Conservation (phyloP, 2,329 filamentous ascomycete genomes). For the Setomelanomma holmii region DNA sequence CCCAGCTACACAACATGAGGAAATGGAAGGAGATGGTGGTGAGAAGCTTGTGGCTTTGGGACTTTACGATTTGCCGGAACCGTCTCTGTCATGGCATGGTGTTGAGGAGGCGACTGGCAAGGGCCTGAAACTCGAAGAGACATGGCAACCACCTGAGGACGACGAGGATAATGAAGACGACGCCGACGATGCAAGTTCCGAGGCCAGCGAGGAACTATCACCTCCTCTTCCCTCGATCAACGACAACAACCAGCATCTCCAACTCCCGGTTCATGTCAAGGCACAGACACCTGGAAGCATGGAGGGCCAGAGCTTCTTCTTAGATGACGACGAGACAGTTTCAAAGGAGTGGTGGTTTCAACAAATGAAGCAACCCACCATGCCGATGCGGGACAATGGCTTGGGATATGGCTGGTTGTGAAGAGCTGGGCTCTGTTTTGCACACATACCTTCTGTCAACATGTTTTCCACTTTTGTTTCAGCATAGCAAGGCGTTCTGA, state of each 20-base stretch:
- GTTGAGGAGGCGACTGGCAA: slow-evolving; percentile 65
- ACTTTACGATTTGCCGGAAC: slow-evolving; percentile 76
- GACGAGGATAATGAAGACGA: slow-evolving; percentile 58
- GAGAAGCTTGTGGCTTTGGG: slow-evolving; percentile 84
- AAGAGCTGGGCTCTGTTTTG: slow-evolving; percentile 19
- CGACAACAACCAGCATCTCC: slow-evolving; percentile 24
- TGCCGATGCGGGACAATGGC: slow-evolving; percentile 48
- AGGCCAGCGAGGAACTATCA: slow-evolving; percentile 52
- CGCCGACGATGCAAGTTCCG: slow-evolving; percentile 48
- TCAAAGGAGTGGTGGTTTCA: slow-evolving; percentile 53
- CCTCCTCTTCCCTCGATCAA: slow-evolving; percentile 32
- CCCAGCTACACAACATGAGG: slow-evolving; percentile 53
- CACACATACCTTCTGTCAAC: slow-evolving; percentile 1
- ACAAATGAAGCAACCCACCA: slow-evolving; percentile 44
- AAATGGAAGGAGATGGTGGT: slow-evolving; percentile 64
- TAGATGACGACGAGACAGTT: slow-evolving; percentile 47
- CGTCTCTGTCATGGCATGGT: slow-evolving; percentile 61
- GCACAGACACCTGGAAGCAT: slow-evolving; percentile 39
- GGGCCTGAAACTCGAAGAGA: slow-evolving; percentile 81
- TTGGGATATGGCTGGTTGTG: slow-evolving; percentile 49
- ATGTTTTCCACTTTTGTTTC: slow-evolving; percentile 21
- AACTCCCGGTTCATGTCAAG: slow-evolving; percentile 37
- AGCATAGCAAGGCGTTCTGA: slow-evolving; percentile 43
- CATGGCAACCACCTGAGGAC: slow-evolving; percentile 70
- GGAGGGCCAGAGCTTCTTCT: slow-evolving; percentile 52